phyloP scores from a whole-genome alignment of 805 yeast genomes.

The Spathaspora girioi region DNA sequence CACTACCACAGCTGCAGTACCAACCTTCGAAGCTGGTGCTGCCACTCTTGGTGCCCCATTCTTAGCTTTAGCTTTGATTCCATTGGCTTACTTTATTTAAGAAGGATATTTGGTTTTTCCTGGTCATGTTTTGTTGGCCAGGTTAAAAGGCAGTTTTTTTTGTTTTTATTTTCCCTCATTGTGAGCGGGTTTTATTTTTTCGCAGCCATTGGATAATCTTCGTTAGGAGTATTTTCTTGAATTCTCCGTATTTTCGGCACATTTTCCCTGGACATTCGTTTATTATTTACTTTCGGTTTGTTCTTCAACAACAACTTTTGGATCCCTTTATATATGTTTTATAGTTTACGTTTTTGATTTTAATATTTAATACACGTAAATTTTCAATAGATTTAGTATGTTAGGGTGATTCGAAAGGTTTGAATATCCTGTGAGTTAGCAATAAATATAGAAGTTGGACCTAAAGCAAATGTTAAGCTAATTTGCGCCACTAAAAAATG shows the following conservation, averaged over 20 bases:
- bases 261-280: not conserved
- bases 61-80: slow-evolving; percentile 26
- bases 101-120: not conserved
- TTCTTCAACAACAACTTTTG: not conserved
- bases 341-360: not conserved
- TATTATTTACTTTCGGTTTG: not conserved
- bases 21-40: slow-evolving; percentile 24
- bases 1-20: slow-evolving; percentile 4
- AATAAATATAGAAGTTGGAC: no score
- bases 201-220: not conserved
- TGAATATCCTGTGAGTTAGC: no score
- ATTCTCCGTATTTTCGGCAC: not conserved
- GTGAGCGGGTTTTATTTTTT: not conserved
- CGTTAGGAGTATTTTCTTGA: not conserved
- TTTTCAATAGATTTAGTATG: not conserved
- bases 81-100: slow-evolving; percentile 36
- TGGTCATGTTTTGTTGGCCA: not conserved
- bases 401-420: no score
- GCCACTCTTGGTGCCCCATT: slow-evolving; percentile 18
- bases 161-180: not conserved
- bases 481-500: no score
- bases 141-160: not conserved
- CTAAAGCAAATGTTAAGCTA: no score
- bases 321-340: not conserved
- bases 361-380: not conserved